These are phyloP conservation scores for Corchorus olitorius DNA, from an alignment of 345 rosid genomes.

Conservation along the genomic window DNA sequence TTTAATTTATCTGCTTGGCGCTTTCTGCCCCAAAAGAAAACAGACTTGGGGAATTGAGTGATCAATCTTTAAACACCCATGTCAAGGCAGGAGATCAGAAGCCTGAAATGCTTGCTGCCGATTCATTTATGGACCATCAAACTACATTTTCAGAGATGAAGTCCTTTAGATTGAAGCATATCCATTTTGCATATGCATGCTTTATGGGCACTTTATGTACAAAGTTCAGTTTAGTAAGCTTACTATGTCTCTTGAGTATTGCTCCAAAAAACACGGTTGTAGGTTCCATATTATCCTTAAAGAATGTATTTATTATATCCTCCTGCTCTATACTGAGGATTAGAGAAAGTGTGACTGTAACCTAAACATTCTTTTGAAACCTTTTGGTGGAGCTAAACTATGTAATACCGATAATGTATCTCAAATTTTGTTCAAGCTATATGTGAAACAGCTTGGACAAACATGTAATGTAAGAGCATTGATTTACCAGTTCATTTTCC, in stretches of 20 bases:
- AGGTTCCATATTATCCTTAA: background rate
- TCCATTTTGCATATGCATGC: background rate
- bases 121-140: background rate
- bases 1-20: conserved; percentile 40
- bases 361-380: background rate
- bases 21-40: background rate
- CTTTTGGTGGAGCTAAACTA: conserved; percentile 9
- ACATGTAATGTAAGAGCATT: background rate
- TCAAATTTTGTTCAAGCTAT: conserved; percentile 1
- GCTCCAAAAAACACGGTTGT: background rate
- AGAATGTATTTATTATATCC: background rate
- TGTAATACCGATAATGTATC: background rate
- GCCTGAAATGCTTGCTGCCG: background rate
- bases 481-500: background rate
- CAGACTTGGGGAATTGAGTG: conserved; percentile 30
- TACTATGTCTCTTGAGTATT: no score
- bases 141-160: background rate
- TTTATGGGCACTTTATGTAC: conserved; percentile 5
- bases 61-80: background rate
- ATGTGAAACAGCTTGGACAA: background rate
- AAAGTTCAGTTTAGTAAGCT: background rate
- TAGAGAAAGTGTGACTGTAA: background rate
- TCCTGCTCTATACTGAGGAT: background rate
- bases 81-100: background rate
- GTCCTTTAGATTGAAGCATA: background rate